A percentile compares a stretch with the other conserved stretches of the same genome.
phyloP scores from a whole-genome alignment of 225 moss, liverwort and hornwort genomes.

The Bryum argenteum region DNA sequence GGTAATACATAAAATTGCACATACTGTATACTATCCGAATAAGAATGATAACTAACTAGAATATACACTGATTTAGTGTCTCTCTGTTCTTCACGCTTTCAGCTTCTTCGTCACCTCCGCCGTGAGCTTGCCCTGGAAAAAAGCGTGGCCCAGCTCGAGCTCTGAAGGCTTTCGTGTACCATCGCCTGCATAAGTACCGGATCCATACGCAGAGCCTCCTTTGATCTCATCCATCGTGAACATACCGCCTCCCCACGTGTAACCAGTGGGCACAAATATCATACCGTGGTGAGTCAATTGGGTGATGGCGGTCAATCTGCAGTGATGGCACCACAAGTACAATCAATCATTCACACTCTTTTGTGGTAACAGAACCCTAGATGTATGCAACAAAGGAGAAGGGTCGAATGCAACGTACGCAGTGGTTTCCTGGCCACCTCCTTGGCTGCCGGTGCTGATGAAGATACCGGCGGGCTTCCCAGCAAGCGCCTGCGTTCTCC shows the following conservation, averaged over 20 bases:
- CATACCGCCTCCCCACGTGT: slow-evolving; percentile 40
- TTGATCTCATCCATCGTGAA: slow-evolving; percentile 34
- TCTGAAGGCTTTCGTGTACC: slow-evolving; percentile 43
- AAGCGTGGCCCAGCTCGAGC: slow-evolving; percentile 48
- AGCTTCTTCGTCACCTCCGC: slow-evolving; percentile 45
- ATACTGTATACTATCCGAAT: too few species aligned
- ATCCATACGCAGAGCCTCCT: slow-evolving; percentile 46
- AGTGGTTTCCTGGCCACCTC: slow-evolving; percentile 59
- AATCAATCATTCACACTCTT: neutral
- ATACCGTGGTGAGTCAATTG: slow-evolving; percentile 53
- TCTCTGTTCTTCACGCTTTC: slow-evolving; percentile 41
- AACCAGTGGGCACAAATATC: slow-evolving; percentile 50
- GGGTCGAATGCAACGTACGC: slow-evolving; percentile 30
- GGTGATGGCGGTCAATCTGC: slow-evolving; percentile 52
- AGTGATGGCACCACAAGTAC: neutral
- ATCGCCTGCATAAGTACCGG: slow-evolving; percentile 48
- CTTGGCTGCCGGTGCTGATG: slow-evolving; percentile 42
- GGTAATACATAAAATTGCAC: too few species aligned
- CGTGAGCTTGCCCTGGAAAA: slow-evolving; percentile 46
- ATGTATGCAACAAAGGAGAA: neutral
- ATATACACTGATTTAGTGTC: too few species aligned
- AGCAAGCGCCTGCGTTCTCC: slow-evolving; percentile 43
- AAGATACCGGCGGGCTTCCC: slow-evolving; percentile 57
- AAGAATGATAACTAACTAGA: too few species aligned
- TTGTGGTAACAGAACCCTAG: neutral